Base-by-base conservation (phyloP, 192 early-diverging fungal species). In the Podila epicladia region DNA sequence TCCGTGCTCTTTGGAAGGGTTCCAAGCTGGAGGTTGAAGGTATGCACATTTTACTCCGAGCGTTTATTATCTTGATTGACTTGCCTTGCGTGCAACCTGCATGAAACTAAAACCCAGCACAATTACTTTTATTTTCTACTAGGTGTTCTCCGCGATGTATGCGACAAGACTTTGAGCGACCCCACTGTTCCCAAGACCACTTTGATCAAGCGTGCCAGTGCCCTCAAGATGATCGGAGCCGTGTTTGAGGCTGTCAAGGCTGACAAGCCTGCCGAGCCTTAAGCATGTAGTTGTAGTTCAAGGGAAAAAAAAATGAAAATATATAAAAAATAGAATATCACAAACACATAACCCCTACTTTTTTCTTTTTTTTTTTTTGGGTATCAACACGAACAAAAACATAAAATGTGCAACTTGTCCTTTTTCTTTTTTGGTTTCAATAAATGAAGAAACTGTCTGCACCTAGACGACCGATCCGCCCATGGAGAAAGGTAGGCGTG, bases 1-100 rank as follows among this genome's bases (percentile, higher is more conserved):
- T 99, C 63, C 89, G 95, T 69, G 95, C 95, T 9, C 88, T 98
- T 62, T 98, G 97, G 97, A 89, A 93, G 83, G 95, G 95, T 26
- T 94, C 92, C 60, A 97, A 97, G 72, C 82, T 99, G 69, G 98
- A 99, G 74, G 96, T 99, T 57, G 96, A 98, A 78, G 90, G 77
- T 80, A 69, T 61, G 32, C 8, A 61, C 2, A n/a, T 20, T 41
- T 28, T 29, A 11, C 19, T 26, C 3, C n/a, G 24, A 22, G 60
- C 4, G 24, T 55, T 55, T 4, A 5, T 5, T 24, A 19, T 55
- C 22, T 55, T 55, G 41, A 11, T 17, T 55, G 5, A 37, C 35
- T 55, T 55, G 13, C 17, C 1, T 55, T 12, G 24, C 41, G 12
- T 15, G 15, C 41, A 45, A 17, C 41, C 41, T 45, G 41, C 13